Percentiles rank a stretch among this genome's conserved stretches.
These are phyloP conservation scores for Phoma sp. DNA, from an alignment of 2,329 filamentous ascomycete genomes.

Conservation along the genomic window DNA sequence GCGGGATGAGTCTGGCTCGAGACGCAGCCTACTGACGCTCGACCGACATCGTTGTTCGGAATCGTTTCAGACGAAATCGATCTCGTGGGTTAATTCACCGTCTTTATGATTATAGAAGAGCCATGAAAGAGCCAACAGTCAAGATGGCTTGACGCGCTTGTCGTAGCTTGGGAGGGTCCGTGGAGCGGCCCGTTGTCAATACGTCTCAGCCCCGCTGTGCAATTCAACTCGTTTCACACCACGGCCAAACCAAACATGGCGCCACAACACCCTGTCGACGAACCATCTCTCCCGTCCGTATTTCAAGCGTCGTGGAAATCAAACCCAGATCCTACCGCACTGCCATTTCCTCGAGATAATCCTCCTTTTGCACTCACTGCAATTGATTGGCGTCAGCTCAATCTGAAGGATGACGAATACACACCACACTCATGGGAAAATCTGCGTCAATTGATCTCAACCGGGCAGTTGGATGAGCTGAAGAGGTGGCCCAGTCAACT, in stretches of 20 bases:
- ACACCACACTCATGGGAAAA: conserved; percentile 45
- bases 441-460: conserved; percentile 44
- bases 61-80: neutral
- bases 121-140: neutral
- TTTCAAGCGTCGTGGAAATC: conserved; percentile 40
- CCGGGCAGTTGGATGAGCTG: conserved; percentile 61
- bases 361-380: conserved; percentile 46
- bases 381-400: conserved; percentile 44
- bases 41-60: neutral
- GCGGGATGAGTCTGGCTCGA: neutral
- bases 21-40: neutral
- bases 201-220: conserved; percentile 5
- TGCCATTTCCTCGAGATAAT: conserved; percentile 43
- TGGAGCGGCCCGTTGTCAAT: too few species aligned
- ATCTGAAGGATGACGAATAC: conserved; percentile 40
- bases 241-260: conserved; percentile 18
- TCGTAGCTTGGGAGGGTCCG: conserved; percentile 2
- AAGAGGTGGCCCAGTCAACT: conserved; percentile 66
- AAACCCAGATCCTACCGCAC: conserved; percentile 41
- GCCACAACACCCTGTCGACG: conserved; percentile 22
- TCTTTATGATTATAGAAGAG: neutral
- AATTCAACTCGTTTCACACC: conserved; percentile 15
- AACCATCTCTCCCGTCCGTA: conserved; percentile 34
- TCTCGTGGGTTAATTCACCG: neutral
- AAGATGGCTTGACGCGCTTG: neutral